Evolutionary conservation across 192 early-diverging fungal species (phyloP).

Genomic region (Glomus cerebriforme): DNA sequence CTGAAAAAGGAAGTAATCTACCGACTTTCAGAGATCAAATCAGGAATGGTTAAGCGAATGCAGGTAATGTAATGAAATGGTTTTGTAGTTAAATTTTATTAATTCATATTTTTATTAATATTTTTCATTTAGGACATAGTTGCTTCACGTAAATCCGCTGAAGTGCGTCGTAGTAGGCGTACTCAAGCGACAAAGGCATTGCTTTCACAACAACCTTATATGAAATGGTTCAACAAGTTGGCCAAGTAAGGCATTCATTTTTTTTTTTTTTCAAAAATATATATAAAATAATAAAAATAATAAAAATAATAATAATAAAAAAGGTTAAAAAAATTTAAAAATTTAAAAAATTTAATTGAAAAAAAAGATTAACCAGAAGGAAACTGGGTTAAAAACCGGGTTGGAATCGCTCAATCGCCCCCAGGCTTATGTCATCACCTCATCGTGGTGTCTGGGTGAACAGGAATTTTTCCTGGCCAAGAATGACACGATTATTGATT

Average conservation of each 20-base stretch:
- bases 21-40: slow-evolving; percentile 42
- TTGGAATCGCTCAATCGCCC: not conserved
- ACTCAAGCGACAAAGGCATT: slow-evolving; percentile 11
- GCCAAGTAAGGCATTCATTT: not conserved
- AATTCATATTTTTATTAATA: not conserved
- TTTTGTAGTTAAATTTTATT: not conserved
- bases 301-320: not conserved
- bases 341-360: not conserved
- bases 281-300: too few relatives aligned
- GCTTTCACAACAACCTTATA: slow-evolving; percentile 19
- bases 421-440: not conserved
- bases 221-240: slow-evolving; percentile 30
- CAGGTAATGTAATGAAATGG: slow-evolving; percentile 35
- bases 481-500: not conserved
- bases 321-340: not conserved
- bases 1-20: slow-evolving; percentile 63
- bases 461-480: not conserved
- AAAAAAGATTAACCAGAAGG: not conserved
- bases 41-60: slow-evolving; percentile 59
- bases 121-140: slow-evolving; percentile 7
- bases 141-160: not conserved
- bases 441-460: not conserved
- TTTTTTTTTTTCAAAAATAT: too few relatives aligned
- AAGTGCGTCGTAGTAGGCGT: slow-evolving; percentile 17
- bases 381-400: not conserved